Conservation (phyloP, 805 yeast species). For the Teunomyces lycoperdinae region DNA sequence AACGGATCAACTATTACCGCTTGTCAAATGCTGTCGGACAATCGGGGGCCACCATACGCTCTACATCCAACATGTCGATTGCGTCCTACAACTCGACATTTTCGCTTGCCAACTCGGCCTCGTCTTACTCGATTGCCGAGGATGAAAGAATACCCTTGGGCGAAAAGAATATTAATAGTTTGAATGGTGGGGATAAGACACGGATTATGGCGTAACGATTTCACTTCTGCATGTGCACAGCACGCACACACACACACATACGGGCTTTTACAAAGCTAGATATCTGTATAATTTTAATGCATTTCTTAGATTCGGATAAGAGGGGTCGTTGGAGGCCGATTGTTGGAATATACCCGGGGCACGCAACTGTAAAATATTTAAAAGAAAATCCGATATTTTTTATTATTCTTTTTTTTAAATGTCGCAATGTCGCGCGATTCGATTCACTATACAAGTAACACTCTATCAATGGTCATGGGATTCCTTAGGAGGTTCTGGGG, state of each 20-base stretch:
- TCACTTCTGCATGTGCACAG: not conserved
- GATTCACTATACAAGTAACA: too few relatives aligned
- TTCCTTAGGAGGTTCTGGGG: slow-evolving; percentile 91
- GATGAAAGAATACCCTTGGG: slow-evolving; percentile 8
- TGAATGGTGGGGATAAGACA: slow-evolving; percentile 3
- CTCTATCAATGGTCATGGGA: slow-evolving; percentile 71
- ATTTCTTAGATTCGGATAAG: not conserved
- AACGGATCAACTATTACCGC: slow-evolving; percentile 30
- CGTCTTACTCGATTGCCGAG: slow-evolving; percentile 13
- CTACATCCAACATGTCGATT: slow-evolving; percentile 11
- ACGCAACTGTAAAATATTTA: too few relatives aligned
- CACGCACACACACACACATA: too few relatives aligned
- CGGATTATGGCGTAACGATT: slow-evolving; percentile 1
- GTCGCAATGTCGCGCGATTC: not conserved
- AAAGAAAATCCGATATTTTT: too few relatives aligned
- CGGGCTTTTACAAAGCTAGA: not conserved
- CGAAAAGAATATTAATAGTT: slow-evolving; percentile 6
- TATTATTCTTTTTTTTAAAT: not conserved
- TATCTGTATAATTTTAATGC: not conserved
- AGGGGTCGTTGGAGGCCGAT: too few relatives aligned
- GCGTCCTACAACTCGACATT: slow-evolving; percentile 16
- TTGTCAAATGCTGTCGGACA: slow-evolving; percentile 19
- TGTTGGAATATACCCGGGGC: too few relatives aligned
- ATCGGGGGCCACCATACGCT: slow-evolving; percentile 8
- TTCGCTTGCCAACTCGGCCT: slow-evolving; percentile 16